A percentile compares a stretch with the other conserved stretches of the same genome.
phyloP scores from a whole-genome alignment of 1,284 basidiomycete species.

The Cerioporus squamosus region DNA sequence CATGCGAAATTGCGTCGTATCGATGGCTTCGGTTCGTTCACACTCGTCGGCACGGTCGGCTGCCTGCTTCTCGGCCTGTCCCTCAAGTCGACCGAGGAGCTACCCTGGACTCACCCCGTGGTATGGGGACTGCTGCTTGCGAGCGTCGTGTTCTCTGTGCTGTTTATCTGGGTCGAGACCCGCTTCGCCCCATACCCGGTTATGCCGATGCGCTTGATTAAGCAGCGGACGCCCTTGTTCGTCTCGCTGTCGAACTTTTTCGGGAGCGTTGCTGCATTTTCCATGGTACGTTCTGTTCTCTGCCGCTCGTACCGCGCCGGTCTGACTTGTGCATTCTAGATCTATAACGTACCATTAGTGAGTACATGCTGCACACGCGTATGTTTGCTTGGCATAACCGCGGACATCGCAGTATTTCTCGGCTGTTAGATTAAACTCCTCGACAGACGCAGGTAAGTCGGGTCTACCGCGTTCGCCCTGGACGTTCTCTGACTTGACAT shows the following conservation, averaged over 20 bases:
- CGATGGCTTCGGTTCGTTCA: conserved; percentile 82
- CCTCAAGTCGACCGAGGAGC: conserved; percentile 80
- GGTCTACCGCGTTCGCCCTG: neutral
- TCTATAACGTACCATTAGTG: conserved; percentile 86
- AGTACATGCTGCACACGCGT: conserved; percentile 27
- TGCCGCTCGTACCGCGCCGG: neutral
- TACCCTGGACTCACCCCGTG: conserved; percentile 75
- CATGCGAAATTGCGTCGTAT: conserved; percentile 75
- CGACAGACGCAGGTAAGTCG: conserved; percentile 70
- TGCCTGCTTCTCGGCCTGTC: conserved; percentile 78
- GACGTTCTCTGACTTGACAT: conserved; percentile 1
- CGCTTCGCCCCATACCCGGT: conserved; percentile 79
- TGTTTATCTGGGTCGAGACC: conserved; percentile 79
- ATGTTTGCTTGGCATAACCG: neutral
- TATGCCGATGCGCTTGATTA: conserved; percentile 82
- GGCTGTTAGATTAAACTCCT: conserved; percentile 77
- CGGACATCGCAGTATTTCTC: conserved; percentile 69
- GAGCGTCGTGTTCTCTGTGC: conserved; percentile 55
- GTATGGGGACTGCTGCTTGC: conserved; percentile 68
- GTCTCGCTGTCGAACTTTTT: conserved; percentile 84
- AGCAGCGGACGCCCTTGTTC: conserved; percentile 76
- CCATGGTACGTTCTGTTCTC: conserved; percentile 61
- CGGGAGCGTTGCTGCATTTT: conserved; percentile 76
- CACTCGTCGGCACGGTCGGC: conserved; percentile 77
- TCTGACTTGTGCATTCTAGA: conserved; percentile 43